Percentiles rank a stretch among this genome's conserved stretches.
Conservation (phyloP, 2,329 filamentous ascomycete genomes). For the Alternaria triticimaculans region DNA sequence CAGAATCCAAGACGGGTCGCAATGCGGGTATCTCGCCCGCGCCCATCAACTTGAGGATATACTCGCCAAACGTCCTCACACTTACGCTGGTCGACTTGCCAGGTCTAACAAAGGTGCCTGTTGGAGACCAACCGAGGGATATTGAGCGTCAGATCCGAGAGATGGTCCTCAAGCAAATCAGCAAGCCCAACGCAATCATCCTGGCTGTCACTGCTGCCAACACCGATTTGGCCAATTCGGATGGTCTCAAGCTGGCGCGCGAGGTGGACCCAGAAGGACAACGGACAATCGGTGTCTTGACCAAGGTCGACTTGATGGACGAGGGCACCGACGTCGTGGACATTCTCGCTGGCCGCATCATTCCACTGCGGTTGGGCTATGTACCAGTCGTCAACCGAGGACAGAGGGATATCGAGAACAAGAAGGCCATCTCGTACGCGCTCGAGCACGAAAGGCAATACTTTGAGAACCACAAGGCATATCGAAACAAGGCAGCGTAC, state of each 20-base stretch:
- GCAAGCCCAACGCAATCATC: constrained; percentile 97
- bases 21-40: constrained; percentile 96
- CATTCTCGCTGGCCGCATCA: constrained; percentile 96
- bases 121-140: constrained; percentile 94
- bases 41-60: constrained; percentile 97
- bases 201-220: constrained; percentile 96
- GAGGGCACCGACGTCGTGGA: constrained; percentile 98
- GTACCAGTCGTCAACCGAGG: constrained; percentile 98
- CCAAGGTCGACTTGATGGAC: constrained; percentile 99
- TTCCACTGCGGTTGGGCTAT: constrained; percentile 91
- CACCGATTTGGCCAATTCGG: constrained; percentile 97
- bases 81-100: constrained; percentile 96
- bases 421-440: constrained; percentile 88
- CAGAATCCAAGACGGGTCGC: constrained; percentile 92
- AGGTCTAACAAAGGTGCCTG: constrained; percentile 93
- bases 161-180: constrained; percentile 98
- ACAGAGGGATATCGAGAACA: constrained; percentile 98
- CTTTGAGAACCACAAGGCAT: constrained; percentile 98
- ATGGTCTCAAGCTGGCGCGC: constrained; percentile 92
- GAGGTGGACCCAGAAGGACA: constrained; percentile 98
- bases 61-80: constrained; percentile 97
- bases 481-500: constrained; percentile 97
- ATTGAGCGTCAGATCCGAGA: constrained; percentile 96
- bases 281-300: constrained; percentile 96
- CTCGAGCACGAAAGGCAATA: constrained; percentile 95